Evolutionary conservation across 108 stramenopile species (phyloP).

Genomic region (Cylindrotheca closterium): DNA sequence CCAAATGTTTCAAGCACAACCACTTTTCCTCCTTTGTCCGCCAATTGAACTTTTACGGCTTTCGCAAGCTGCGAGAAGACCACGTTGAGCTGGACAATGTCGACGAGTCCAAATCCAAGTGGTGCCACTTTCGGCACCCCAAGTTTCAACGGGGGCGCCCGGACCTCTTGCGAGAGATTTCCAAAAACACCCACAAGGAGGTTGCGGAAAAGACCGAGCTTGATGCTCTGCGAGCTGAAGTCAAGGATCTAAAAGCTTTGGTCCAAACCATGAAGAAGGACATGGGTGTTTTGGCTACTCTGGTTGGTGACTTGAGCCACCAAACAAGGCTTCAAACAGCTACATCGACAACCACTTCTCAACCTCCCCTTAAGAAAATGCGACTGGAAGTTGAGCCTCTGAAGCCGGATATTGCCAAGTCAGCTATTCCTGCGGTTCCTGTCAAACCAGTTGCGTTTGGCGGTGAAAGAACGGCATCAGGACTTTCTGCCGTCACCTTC

Average conservation of each 20-base stretch:
- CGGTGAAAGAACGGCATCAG: neutral
- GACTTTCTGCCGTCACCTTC: slow-evolving; percentile 14
- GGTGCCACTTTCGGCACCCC: slow-evolving; percentile 82
- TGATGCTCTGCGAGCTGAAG: slow-evolving; percentile 68
- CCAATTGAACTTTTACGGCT: slow-evolving; percentile 94
- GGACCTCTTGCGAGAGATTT: slow-evolving; percentile 73
- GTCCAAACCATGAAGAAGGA: slow-evolving; percentile 37
- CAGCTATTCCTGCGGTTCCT: slow-evolving; percentile 9
- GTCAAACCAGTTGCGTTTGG: neutral
- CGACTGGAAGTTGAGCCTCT: slow-evolving; percentile 14
- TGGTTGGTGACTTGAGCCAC: slow-evolving; percentile 42
- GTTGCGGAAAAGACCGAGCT: slow-evolving; percentile 73
- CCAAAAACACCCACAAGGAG: slow-evolving; percentile 72
- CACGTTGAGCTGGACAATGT: slow-evolving; percentile 57
- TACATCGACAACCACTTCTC: slow-evolving; percentile 7
- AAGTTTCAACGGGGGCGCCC: slow-evolving; percentile 72
- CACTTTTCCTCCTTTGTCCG: slow-evolving; percentile 92
- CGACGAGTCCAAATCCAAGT: slow-evolving; percentile 54
- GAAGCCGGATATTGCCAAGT: neutral
- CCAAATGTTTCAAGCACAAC: slow-evolving; percentile 94
- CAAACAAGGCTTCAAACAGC: slow-evolving; percentile 15
- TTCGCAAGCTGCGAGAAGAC: slow-evolving; percentile 80
- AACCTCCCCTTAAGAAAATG: slow-evolving; percentile 29
- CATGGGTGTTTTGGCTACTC: slow-evolving; percentile 39
- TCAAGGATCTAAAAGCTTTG: slow-evolving; percentile 36